Evolutionary conservation across 305 asterid species (phyloP), one percentile per base, ranked within the genome.

Genomic region (Fraxinus baroniana): DNA sequence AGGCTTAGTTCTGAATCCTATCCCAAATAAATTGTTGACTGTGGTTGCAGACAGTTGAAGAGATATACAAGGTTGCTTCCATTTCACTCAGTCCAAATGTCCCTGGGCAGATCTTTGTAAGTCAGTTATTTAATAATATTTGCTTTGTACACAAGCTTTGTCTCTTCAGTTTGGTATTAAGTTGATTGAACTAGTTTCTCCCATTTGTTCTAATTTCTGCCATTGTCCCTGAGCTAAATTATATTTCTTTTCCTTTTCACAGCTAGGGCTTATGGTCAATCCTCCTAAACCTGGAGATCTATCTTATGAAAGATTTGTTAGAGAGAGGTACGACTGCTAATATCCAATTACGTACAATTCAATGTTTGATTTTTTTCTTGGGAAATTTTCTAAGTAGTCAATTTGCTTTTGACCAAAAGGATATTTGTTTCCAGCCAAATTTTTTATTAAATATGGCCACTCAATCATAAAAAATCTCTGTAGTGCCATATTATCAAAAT

Each of bases 11-110:
- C 66, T 55, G 66, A 7, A 55, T 55, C 2, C 66, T n/a, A 5
- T 55, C 66, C 66, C 26, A 55, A 52, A 22, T 62, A 24, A 66
- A 70, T 30, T 44, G 12, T 36, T 18, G 26, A 82, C 55, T 83
- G 79, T 52, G 90, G 32, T 78, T 87, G 84, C 94, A 97, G 99
- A 80, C 97, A 3, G 98, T 93, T 9, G 98, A 97, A 86, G 99
- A 97, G 92, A 97, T 97, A 80, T 97, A 94, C 93, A 97, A 97
- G 91, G 97, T 97, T 86, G 84, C 99, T 55, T 97, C 98, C 74
- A 97, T 97, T 84, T 78, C 99, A n/a, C 95, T 94, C 79, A 92
- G 98, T 87, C 99, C 99, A 77, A 97, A 93, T 83, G 99, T 97
- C 64, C 98, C 98, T 57, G 99, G 92, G 70, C 99, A 97, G 91